Evolutionary conservation across 768 basidiomycete species (phyloP).

Genomic region (Lentinus brumalis): DNA sequence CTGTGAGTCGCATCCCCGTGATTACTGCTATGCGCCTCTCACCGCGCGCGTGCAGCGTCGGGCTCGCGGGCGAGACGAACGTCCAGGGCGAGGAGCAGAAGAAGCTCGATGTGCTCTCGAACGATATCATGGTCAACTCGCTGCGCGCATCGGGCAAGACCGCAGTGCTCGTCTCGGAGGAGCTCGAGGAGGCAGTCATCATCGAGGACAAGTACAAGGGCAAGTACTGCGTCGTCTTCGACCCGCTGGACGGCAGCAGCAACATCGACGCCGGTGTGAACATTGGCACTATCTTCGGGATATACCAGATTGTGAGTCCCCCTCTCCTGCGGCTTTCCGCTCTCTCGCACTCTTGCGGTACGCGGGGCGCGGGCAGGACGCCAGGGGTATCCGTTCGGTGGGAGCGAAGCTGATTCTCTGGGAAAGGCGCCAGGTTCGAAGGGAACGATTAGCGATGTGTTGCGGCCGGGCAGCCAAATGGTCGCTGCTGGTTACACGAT

Average conservation of each 20-base stretch:
- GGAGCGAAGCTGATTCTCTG: constrained; percentile 4
- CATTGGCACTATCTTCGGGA: constrained; percentile 96
- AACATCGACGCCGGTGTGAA: constrained; percentile 99
- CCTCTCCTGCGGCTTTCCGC: background rate
- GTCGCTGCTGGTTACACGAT: constrained; percentile 98
- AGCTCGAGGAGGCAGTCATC: constrained; percentile 89
- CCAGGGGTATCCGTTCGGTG: background rate
- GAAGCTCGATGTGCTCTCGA: constrained; percentile 96
- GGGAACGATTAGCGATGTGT: constrained; percentile 84
- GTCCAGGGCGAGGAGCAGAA: constrained; percentile 99
- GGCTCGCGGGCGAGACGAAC: constrained; percentile 94
- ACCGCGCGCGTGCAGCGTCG: constrained; percentile 61
- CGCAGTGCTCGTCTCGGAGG: constrained; percentile 95
- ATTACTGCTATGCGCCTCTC: background rate
- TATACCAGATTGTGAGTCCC: constrained; percentile 82
- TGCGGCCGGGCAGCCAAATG: constrained; percentile 94
- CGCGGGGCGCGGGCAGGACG: background rate
- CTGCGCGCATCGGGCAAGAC: constrained; percentile 96
- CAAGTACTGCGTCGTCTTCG: constrained; percentile 97
- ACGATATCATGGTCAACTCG: constrained; percentile 99
- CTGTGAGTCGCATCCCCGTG: constrained; percentile 56
- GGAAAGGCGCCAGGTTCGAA: constrained; percentile 69
- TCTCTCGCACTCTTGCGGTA: too few relatives aligned
- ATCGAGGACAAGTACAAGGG: constrained; percentile 81
- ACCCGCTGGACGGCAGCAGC: constrained; percentile 94